Base-by-base conservation (phyloP, 352 stramenopile genomes). In the Pilasporangium apinafurcum region DNA sequence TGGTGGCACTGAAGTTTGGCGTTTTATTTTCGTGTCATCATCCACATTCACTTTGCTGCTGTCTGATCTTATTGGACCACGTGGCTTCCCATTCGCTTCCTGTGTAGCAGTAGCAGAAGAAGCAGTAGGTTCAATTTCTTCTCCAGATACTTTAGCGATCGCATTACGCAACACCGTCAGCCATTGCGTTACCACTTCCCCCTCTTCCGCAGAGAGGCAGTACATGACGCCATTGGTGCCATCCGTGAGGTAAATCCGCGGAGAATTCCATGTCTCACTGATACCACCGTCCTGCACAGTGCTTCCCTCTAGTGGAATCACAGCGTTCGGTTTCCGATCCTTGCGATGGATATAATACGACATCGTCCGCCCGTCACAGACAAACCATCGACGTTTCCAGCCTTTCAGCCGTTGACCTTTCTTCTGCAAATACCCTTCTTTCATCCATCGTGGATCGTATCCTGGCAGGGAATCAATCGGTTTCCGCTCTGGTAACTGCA, bases 181-280 rank as follows among this genome's bases (percentile, higher is more conserved):
- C 81, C 81, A 92, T 17, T 81, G 65, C 1, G 64, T 80, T 16
- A 88, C 81, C 8, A 83, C 73, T 9, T 73, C 60, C 2, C 55
- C 75, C 41, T 90, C 81, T 38, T 92, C 81, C 0, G 72, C 68
- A 8, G 75, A 89, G 28, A 92, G 59, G 40, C 81, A 92, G 56
- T 92, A 92, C 65, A 89, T 84, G 27, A 85, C 80, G 26, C 81
- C 75, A 9, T 48, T 85, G 16, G 68, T 63, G 24, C 63, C 65
- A 48, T 92, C 81, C 2, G 81, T 90, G 28, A 92, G 56, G 59
- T 92, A 85, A 46, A 92, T 92, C 31, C 81, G 75, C 18, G 81
- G 77, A 21, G 81, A 89, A 53, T 87, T 88, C 81, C 81, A 92
- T 27, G 81, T 92, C 56, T 92, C 81, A 42, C 77, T 90, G 21